These are phyloP conservation scores for Penicillium griseofulvum DNA, from an alignment of 2,329 filamentous ascomycete species.

Conservation along the genomic window DNA sequence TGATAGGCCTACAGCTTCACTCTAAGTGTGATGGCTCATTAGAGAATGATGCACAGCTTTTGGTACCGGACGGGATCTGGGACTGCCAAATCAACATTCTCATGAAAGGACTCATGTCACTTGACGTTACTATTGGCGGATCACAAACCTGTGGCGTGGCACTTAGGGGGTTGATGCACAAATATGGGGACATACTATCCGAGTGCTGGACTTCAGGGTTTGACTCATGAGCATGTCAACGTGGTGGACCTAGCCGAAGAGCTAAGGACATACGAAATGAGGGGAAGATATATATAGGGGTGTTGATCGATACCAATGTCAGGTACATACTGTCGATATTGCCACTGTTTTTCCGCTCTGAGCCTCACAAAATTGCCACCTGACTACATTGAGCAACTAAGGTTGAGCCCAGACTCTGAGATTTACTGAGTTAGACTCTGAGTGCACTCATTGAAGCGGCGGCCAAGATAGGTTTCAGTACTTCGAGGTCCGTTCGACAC, in stretches of 20 bases:
- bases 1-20: slow-evolving; percentile 3
- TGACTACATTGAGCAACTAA: no score
- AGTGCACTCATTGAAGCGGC: no score
- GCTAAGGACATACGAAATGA: not conserved
- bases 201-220: slow-evolving; percentile 23
- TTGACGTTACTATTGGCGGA: slow-evolving; percentile 24
- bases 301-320: not conserved
- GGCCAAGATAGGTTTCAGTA: no score
- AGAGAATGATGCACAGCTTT: not conserved
- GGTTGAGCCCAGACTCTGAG: no score
- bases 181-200: slow-evolving; percentile 21
- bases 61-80: slow-evolving; percentile 7
- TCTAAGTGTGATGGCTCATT: no score
- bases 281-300: not conserved
- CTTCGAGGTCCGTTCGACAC: no score
- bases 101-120: slow-evolving; percentile 23
- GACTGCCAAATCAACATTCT: slow-evolving; percentile 16
- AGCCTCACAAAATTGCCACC: no score
- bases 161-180: slow-evolving; percentile 12
- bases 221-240: slow-evolving; percentile 5
- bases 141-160: slow-evolving; percentile 15
- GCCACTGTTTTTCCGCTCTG: no score
- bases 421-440: no score
- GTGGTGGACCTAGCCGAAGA: not conserved
- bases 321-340: not conserved